These are phyloP conservation scores for Trichosporon asahii DNA, from an alignment of 1,284 basidiomycete genomes.

Conservation along the genomic window DNA sequence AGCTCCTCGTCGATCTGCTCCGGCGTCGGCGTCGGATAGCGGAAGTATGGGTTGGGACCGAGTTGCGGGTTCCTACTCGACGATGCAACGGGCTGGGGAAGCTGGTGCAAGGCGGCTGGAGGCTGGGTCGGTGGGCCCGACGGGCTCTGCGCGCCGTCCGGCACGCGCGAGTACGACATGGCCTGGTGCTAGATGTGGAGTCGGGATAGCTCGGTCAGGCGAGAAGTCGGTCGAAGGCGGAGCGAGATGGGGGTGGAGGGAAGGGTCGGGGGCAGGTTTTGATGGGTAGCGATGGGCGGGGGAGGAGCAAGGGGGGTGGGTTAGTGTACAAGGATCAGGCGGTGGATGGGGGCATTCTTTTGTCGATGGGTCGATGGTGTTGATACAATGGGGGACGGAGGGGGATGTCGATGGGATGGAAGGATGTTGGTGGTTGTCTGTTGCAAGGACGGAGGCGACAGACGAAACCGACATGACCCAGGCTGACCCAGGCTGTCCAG, in stretches of 20 bases:
- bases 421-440: neutral
- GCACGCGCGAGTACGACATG: slow-evolving; percentile 1
- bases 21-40: slow-evolving; percentile 39
- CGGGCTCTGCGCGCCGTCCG: slow-evolving; percentile 2
- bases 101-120: slow-evolving; percentile 17
- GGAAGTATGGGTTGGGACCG: slow-evolving; percentile 40
- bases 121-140: neutral
- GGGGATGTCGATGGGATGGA: neutral
- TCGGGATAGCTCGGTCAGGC: neutral
- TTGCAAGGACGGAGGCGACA: neutral
- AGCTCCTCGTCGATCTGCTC: slow-evolving; percentile 45
- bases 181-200: neutral
- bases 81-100: slow-evolving; percentile 22
- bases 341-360: neutral
- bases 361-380: neutral
- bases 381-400: neutral
- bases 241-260: neutral
- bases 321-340: neutral
- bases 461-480: neutral
- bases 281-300: neutral
- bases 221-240: neutral
- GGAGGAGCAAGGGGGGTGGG: neutral
- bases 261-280: neutral
- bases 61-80: slow-evolving; percentile 41
- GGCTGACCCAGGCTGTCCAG: neutral